Conservation (phyloP, 768 basidiomycete genomes). For the Trametes punicea region DNA sequence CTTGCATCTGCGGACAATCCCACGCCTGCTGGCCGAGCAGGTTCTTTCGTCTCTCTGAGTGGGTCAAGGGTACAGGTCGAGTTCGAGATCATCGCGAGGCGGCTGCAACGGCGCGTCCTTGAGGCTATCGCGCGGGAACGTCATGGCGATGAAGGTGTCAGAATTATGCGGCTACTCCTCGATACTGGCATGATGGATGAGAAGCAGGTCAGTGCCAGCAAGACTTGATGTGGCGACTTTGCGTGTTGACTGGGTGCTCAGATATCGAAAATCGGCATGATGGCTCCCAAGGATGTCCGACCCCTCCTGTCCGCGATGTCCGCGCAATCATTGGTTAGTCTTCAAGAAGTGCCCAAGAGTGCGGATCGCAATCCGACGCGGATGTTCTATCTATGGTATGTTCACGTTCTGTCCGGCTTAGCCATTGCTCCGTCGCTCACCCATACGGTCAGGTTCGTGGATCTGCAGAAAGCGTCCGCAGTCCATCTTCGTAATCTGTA, state of each 20-base stretch:
- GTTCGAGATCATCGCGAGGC: constrained; percentile 66
- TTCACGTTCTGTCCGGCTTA: not conserved
- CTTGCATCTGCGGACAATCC: constrained; percentile 82
- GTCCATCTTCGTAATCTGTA: constrained; percentile 75
- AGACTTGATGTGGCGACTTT: not conserved
- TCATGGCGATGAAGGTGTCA: constrained; percentile 78
- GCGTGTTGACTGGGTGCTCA: constrained; percentile 30
- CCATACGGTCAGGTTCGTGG: constrained; percentile 71
- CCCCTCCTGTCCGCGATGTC: constrained; percentile 76
- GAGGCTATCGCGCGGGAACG: constrained; percentile 80
- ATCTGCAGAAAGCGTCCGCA: constrained; percentile 78
- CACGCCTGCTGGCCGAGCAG: constrained; percentile 61
- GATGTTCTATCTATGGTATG: constrained; percentile 89
- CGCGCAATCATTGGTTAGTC: constrained; percentile 78
- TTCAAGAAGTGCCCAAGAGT: constrained; percentile 90
- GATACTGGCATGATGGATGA: constrained; percentile 92
- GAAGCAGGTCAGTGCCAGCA: constrained; percentile 60
- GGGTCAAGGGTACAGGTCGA: constrained; percentile 78
- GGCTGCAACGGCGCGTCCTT: constrained; percentile 66
- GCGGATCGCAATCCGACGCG: constrained; percentile 86
- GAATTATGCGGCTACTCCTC: constrained; percentile 75
- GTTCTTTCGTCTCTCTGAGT: constrained; percentile 67
- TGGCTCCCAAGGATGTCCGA: constrained; percentile 84
- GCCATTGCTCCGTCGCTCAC: constrained; percentile 8
- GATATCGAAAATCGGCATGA: constrained; percentile 93